Evolutionary conservation across 257 asterid genomes (phyloP), one percentile per base, ranked within the genome.

Genomic region (Handroanthus guayacan): DNA sequence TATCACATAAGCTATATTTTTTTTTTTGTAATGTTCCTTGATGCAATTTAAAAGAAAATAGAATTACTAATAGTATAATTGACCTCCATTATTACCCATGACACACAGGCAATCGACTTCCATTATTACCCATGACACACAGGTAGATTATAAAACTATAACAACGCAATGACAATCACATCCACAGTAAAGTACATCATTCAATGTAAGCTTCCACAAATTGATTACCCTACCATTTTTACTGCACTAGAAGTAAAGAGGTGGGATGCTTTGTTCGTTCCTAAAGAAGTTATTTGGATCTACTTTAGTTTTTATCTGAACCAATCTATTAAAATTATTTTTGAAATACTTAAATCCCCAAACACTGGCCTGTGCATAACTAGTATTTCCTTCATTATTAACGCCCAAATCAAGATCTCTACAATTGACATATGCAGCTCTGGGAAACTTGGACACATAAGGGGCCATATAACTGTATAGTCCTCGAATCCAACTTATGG

Each of bases 381-480:
- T 84, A 0, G 83, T 80, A 9, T 14, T 47, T 0, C 75, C 81
- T 10, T 55, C 75, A 55, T 74, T 76, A 55, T 83, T 83, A 12
- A 71, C 75, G 56, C 85, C 87, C 2, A 84, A 3, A 71, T 84
- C 87, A 5, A 81, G 80, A 77, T 83, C 86, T 43, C 83, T 82
- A 48, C 75, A 82, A 31, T 83, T 83, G 62, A 79, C 3, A 14
- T 83, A 80, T 7, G 84, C 82, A 4, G 75, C 16, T 17, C 87
- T 76, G 4, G 87, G 87, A 43, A 14, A 65, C n/a, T 71, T 78
- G 0, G 84, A 75, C 3, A 75, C 85, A 31, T 71, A 71, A 31
- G 70, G 69, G 34, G 58, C 66, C 84, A 84, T 54, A 69, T 78
- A 81, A 9, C 13, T 41, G 34, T 84, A 75, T 10, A 81, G 17